Evolutionary conservation across 768 basidiomycete genomes (phyloP).

Genomic region (Collybia sordida): DNA sequence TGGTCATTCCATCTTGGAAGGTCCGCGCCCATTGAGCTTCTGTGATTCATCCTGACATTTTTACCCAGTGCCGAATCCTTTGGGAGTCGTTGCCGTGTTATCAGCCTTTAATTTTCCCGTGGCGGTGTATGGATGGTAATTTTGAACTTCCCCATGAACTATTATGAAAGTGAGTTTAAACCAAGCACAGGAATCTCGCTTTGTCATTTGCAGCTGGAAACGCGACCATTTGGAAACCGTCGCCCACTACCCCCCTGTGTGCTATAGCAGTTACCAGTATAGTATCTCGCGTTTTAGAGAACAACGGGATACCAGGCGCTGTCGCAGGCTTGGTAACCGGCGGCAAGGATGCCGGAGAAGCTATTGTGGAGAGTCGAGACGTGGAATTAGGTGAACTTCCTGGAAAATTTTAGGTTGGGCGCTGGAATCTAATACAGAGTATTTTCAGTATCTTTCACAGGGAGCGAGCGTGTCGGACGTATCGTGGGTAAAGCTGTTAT

Average conservation of each 20-base stretch:
- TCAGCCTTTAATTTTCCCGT: constrained; percentile 98
- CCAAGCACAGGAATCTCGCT: constrained; percentile 73
- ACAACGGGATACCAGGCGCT: constrained; percentile 82
- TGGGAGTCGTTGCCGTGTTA: constrained; percentile 69
- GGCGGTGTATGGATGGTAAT: constrained; percentile 88
- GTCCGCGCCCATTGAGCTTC: constrained; percentile 33
- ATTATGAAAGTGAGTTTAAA: background rate
- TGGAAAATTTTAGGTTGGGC: constrained; percentile 2
- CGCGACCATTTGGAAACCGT: constrained; percentile 94
- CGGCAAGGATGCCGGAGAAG: constrained; percentile 76
- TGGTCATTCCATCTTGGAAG: constrained; percentile 89
- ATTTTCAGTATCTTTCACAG: constrained; percentile 86
- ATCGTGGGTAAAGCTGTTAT: constrained; percentile 88
- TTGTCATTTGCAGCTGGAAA: constrained; percentile 90
- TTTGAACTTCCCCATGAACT: no score
- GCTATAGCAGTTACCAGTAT: constrained; percentile 91
- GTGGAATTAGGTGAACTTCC: constrained; percentile 69
- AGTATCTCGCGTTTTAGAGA: constrained; percentile 76
- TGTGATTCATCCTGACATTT: constrained; percentile 17
- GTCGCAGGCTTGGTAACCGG: constrained; percentile 83
- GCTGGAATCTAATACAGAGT: constrained; percentile 7
- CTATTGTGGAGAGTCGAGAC: constrained; percentile 67
- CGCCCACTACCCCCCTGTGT: constrained; percentile 84
- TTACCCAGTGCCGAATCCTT: constrained; percentile 81
- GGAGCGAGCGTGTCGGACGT: constrained; percentile 85